Base-by-base conservation (phyloP, 2,329 filamentous ascomycete species). In the Phyllosticta ampelicida region DNA sequence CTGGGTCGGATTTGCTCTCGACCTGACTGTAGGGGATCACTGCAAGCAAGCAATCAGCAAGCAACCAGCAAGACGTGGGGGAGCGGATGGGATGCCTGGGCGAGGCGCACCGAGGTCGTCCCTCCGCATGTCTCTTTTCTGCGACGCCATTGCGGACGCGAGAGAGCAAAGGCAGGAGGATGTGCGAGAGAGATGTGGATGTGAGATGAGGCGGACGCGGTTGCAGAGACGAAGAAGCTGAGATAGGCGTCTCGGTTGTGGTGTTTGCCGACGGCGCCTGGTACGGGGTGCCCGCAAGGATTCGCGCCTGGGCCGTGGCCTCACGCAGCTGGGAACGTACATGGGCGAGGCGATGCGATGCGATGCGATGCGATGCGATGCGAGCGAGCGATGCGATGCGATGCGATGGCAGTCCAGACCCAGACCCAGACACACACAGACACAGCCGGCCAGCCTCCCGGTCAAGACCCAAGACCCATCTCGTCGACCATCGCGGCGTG, bases 21-120 rank as follows among this genome's bases (percentile, higher is more conserved):
- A 90, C 89, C 65, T 87, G 86, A 73, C 89, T 84, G 73, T 94
- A 96, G 61, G 91, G 91, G 66, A 96, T 88, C 70, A 91, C 91
- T 96, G 63, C 19, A 60, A 36, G 51, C 30, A 60, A 44, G 44
- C 21, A 9, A 48, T 55, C 28, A 56, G 53, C 49, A 36, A 8
- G 36, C 23, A 26, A 26, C 8, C 23, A 26, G 48, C 26, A 21
- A 36, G 54, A 56, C 54, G 51, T 60, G 54, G 51, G 19, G 18
- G 44, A 53, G 57, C 28, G 48, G 60, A n/a, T 8, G 61, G 51
- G n/a, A 49, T 19, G 36, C n/a, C n/a, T n/a, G n/a, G n/a, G n/a
- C n/a, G n/a, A n/a, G n/a, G 71, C 82, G 65, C 80, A 90, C 87
- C 81, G 63, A 91, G 79, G 71, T 91, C 87, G 61, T 78, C 74